These are phyloP conservation scores for Effrenium voratum DNA, from an alignment of 73 alveolate species.

Conservation along the genomic window DNA sequence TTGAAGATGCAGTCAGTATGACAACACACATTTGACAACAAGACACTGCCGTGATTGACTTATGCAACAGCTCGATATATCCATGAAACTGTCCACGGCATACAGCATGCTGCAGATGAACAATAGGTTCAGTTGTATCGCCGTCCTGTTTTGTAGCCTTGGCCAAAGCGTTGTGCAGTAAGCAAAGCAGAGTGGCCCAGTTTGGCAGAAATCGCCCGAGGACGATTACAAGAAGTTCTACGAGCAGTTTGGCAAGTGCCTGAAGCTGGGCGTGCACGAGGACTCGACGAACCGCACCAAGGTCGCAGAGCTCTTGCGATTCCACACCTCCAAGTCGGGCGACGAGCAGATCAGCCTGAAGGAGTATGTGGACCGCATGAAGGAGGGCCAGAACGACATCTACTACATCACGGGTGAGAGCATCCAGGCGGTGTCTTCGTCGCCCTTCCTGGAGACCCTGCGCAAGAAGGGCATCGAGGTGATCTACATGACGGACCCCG, in stretches of 20 bases:
- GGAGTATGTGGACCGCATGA: conserved; percentile 99
- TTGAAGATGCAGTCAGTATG: too few relatives aligned
- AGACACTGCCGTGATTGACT: too few relatives aligned
- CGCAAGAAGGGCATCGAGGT: conserved; percentile 99
- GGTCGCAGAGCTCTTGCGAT: conserved; percentile 99
- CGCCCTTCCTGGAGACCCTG: conserved; percentile 99
- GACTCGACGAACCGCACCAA: conserved; percentile 99
- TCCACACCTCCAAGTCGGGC: conserved; percentile 99
- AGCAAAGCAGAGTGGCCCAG: too few relatives aligned
- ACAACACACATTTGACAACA: too few relatives aligned
- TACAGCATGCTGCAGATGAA: too few relatives aligned
- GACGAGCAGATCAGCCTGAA: conserved; percentile 99
- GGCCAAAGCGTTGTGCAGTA: too few relatives aligned
- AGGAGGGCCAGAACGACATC: conserved; percentile 99
- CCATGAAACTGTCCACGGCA: too few relatives aligned
- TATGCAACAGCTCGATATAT: too few relatives aligned
- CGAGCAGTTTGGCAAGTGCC: conserved; percentile 96
- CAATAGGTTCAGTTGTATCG: too few relatives aligned
- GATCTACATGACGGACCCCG: conserved; percentile 99
- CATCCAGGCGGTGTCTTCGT: conserved; percentile 98
- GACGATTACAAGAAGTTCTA: conserved; percentile 95
- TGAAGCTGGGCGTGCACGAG: conserved; percentile 99
- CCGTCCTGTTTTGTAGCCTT: too few relatives aligned
- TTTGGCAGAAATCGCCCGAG: too few relatives aligned
- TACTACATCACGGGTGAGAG: conserved; percentile 99